Evolutionary conservation across 495 filamentous ascomycete species (phyloP).

Genomic region (Polyplosphaeria fusca): DNA sequence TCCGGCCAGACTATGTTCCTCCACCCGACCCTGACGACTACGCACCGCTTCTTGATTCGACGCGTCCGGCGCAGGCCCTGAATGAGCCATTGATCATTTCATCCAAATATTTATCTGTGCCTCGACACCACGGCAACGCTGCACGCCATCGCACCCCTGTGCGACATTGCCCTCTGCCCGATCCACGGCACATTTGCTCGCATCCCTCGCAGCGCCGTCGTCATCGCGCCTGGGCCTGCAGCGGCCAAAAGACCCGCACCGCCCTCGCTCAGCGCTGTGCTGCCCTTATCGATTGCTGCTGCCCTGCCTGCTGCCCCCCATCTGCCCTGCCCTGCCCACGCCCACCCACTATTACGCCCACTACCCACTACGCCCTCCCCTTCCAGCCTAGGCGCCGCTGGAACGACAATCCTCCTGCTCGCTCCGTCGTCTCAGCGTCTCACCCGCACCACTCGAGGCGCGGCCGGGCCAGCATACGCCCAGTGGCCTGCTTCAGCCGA

Average conservation of each 20-base stretch:
- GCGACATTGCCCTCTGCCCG: not conserved
- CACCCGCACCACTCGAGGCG: not conserved
- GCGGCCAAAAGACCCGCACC: no score
- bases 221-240: not conserved
- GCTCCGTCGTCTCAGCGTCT: not conserved
- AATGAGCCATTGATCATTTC: constrained; percentile 9
- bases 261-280: no score
- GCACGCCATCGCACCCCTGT: not conserved
- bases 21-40: constrained; percentile 20
- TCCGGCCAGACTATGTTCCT: constrained; percentile 26
- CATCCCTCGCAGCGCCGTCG: not conserved
- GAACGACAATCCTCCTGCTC: no score
- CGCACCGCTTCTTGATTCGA: constrained; percentile 26
- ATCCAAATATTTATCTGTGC: constrained; percentile 10
- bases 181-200: not conserved
- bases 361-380: not conserved
- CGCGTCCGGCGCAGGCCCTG: constrained; percentile 28
- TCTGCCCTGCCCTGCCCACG: not conserved
- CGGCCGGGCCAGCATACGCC: constrained; percentile 12
- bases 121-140: constrained; percentile 28
- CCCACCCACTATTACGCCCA: no score
- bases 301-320: constrained; percentile 10
- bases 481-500: constrained; percentile 24
- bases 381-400: not conserved
- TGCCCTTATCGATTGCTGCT: no score